Percentiles rank a stretch among this genome's conserved stretches.
Evolutionary conservation across 108 stramenopile species (phyloP).

Genomic region (Discostella stelligeroides): DNA sequence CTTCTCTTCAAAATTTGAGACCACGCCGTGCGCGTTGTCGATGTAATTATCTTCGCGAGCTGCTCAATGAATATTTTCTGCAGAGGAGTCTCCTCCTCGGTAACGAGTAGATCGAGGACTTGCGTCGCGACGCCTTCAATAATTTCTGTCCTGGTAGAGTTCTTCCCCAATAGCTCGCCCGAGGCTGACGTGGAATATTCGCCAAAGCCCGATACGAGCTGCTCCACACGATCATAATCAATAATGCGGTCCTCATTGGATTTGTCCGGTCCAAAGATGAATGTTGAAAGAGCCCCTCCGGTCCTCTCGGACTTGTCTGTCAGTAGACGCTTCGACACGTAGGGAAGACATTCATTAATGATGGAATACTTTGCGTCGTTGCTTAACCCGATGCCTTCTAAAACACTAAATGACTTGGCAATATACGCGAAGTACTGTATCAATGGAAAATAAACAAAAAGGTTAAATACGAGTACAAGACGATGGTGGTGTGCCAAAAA

Average conservation of each 20-base stretch:
- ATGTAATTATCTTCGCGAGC: conserved; percentile 78
- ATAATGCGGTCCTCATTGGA: conserved; percentile 72
- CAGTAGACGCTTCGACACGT: conserved; percentile 88
- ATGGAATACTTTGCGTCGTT: conserved; percentile 93
- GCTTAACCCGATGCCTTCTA: conserved; percentile 94
- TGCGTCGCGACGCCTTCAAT: conserved; percentile 69
- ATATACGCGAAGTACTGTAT: conserved; percentile 87
- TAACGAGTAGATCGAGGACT: conserved; percentile 73
- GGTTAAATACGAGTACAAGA: too few species aligned
- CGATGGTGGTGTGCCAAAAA: too few species aligned
- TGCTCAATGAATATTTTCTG: conserved; percentile 84
- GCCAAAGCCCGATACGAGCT: conserved; percentile 81
- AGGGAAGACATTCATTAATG: conserved; percentile 91
- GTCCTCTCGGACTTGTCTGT: conserved; percentile 86
- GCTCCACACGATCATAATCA: conserved; percentile 81
- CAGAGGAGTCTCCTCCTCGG: conserved; percentile 84
- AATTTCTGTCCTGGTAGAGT: conserved; percentile 52
- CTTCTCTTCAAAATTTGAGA: conserved; percentile 64
- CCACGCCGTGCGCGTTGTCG: conserved; percentile 68
- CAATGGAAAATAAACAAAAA: conserved; percentile 59
- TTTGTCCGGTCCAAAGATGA: conserved; percentile 92
- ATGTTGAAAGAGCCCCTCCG: conserved; percentile 86
- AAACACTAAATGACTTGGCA: conserved; percentile 88
- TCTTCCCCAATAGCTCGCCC: conserved; percentile 58
- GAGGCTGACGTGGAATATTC: conserved; percentile 76